Evolutionary conservation across 2,329 filamentous ascomycete genomes (phyloP), one percentile per base, ranked within the genome.

Genomic region (Cercospora canescens): DNA sequence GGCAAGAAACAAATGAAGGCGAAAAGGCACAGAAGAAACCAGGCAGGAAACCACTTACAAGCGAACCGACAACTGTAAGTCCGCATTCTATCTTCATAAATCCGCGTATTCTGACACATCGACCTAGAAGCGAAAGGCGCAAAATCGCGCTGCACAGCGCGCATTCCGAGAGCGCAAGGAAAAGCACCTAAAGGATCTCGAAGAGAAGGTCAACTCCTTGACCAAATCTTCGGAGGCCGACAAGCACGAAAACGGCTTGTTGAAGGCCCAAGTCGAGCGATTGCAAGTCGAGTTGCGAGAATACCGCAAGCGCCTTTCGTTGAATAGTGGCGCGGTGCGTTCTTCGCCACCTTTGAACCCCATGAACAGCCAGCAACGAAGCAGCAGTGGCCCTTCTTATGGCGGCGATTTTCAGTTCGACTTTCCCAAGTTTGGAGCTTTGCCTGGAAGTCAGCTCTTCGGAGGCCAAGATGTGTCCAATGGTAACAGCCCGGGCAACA

Each of bases 91-190:
- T 39, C 7, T 4, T 14, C 30, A 21, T n/a, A 8, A 11, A 18
- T 28, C 32, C 26, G 30, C 59, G 2, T 8, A 30, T 30, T 35
- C 59, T 62, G 32, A 62, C 45, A n/a, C n/a, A 18, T 35, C 21
- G n/a, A 11, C 16, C 11, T 74, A 96, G 93, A 96, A 96, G 82
- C 90, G 93, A 73, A 99, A 99, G 82, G 95, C 95, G 9, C 94
- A 97, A 76, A 97, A 97, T 72, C 88, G 94, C 71, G 94, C 94
- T 11, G 94, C 94, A 4, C 94, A 97, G 80, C 88, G 94, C 65
- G 94, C 94, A 6, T 97, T 97, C 85, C 89, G 94, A 62, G 94
- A 97, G 79, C 91, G 94, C 69, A 97, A 97, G 81, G 94, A 97
- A 79, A 94, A 91, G 81, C 94, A 96, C 74, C 79, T 96, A 56